phyloP scores from a whole-genome alignment of 2,329 filamentous ascomycete species.

The Diplodia corticola region DNA sequence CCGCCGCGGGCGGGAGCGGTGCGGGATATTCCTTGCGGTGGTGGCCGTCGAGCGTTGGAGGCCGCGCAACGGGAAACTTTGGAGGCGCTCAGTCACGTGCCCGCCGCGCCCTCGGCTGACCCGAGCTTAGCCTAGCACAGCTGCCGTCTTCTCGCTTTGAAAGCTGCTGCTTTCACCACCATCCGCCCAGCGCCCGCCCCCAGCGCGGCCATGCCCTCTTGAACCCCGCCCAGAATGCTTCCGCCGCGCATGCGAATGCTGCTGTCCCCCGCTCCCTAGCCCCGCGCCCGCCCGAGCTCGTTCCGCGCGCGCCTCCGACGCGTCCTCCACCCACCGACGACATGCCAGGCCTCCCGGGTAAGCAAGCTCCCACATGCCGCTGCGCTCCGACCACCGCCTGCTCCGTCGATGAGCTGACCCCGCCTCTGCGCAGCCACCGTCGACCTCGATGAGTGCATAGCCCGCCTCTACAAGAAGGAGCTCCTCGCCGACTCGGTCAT shows the following conservation, averaged over 20 bases:
- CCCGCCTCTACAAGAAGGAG: slow-evolving; percentile 94
- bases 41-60: slow-evolving; percentile 8
- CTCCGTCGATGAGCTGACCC: slow-evolving; percentile 4
- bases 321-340: slow-evolving; percentile 25
- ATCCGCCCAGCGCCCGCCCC: not conserved
- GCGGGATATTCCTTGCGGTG: not conserved
- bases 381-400: not conserved
- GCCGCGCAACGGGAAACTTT: slow-evolving; percentile 15
- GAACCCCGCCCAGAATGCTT: slow-evolving; percentile 18
- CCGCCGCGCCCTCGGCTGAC: not conserved
- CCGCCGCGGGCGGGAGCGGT: not conserved
- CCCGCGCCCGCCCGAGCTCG: slow-evolving; percentile 33
- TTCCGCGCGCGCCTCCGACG: slow-evolving; percentile 29
- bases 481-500: slow-evolving; percentile 96
- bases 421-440: slow-evolving; percentile 69
- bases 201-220: slow-evolving; percentile 17
- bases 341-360: slow-evolving; percentile 56
- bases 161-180: not conserved
- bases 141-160: not conserved
- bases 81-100: slow-evolving; percentile 12
- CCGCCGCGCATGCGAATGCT: slow-evolving; percentile 16
- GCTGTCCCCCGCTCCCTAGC: slow-evolving; percentile 27
- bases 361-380: not conserved
- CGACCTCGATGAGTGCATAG: slow-evolving; percentile 98
- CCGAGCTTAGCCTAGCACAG: not conserved